Evolutionary conservation across 2,329 filamentous ascomycete genomes (phyloP).

Genomic region (Albophoma yamanashiensis): DNA sequence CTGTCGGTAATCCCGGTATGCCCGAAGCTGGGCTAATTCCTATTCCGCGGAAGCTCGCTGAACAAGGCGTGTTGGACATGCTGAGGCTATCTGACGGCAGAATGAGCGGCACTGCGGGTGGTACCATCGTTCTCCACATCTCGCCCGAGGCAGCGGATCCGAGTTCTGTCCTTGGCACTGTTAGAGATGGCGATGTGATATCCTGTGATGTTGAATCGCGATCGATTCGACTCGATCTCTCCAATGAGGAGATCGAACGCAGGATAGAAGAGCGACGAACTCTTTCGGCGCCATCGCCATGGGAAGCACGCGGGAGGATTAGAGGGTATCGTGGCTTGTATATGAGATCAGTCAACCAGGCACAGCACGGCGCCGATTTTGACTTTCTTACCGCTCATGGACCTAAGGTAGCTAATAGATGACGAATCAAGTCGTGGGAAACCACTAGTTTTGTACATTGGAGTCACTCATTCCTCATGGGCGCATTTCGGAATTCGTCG

Average conservation of each 20-base stretch:
- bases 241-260: conserved; percentile 53
- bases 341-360: conserved; percentile 48
- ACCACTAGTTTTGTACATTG: too few relatives aligned
- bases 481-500: neutral
- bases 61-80: conserved; percentile 66
- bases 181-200: conserved; percentile 66
- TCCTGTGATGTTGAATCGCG: conserved; percentile 65
- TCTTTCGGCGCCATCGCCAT: neutral
- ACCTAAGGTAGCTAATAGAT: conserved; percentile 1
- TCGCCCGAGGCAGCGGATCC: conserved; percentile 73
- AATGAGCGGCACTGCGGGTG: conserved; percentile 78
- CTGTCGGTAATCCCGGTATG: conserved; percentile 87
- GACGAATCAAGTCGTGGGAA: too few relatives aligned
- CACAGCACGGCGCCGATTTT: conserved; percentile 49
- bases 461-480: too few relatives aligned
- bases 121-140: conserved; percentile 83
- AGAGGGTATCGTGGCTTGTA: conserved; percentile 43
- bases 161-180: conserved; percentile 66
- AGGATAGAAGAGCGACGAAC: conserved; percentile 6
- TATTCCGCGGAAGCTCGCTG: conserved; percentile 66
- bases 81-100: conserved; percentile 78
- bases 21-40: conserved; percentile 63
- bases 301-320: conserved; percentile 28
- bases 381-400: conserved; percentile 45
- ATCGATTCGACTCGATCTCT: conserved; percentile 47